A percentile compares a stretch with the other conserved stretches of the same genome.
Conservation (phyloP, 1,139 yeast species). For the Geotrichum cucujoidarum region DNA sequence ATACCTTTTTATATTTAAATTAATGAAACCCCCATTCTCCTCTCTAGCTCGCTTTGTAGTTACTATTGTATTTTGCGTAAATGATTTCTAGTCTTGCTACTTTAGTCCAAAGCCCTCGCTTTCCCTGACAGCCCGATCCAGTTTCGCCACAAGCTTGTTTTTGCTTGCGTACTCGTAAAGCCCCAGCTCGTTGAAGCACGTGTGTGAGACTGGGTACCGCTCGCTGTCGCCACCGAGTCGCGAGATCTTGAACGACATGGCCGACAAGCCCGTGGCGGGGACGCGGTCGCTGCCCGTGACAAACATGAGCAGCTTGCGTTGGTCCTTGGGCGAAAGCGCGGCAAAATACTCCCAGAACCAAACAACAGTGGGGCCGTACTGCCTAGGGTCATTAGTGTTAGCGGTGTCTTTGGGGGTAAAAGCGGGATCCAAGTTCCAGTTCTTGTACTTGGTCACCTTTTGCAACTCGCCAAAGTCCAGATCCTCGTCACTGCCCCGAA, state of each 20-base stretch:
- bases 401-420: conserved; percentile 32
- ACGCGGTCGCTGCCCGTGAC: conserved; percentile 88
- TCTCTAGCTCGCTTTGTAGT: not conserved
- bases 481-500: conserved; percentile 70
- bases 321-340: conserved; percentile 44
- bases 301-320: conserved; percentile 63
- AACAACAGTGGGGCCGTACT: conserved; percentile 43
- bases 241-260: conserved; percentile 18
- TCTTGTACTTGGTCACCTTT: conserved; percentile 67
- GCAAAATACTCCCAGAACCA: conserved; percentile 83
- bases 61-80: too few species aligned
- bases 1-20: not conserved
- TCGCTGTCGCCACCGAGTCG: conserved; percentile 49
- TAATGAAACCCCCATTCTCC: not conserved
- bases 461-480: conserved; percentile 64
- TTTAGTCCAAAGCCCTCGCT: conserved; percentile 56
- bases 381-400: too few species aligned
- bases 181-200: conserved; percentile 88
- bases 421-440: conserved; percentile 44
- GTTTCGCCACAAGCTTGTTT: conserved; percentile 51
- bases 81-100: not conserved
- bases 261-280: conserved; percentile 78
- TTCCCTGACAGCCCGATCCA: conserved; percentile 63
- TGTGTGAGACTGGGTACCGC: conserved; percentile 78
- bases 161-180: conserved; percentile 57